phyloP scores from a whole-genome alignment of 306 rosid genomes.

The Senna siamea region DNA sequence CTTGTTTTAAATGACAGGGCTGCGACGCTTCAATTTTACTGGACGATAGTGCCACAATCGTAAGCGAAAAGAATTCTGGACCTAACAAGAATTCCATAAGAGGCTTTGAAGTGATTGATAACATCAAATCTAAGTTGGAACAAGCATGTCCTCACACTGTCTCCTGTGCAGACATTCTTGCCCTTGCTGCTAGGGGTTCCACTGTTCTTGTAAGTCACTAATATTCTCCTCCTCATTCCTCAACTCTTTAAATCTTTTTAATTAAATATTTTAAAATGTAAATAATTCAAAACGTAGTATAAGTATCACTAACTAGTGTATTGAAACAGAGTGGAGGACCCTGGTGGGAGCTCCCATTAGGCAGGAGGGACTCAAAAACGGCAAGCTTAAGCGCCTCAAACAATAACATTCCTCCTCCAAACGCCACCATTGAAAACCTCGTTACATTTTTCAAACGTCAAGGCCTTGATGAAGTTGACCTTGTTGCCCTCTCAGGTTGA shows the following conservation, averaged over 20 bases:
- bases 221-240: too few relatives aligned
- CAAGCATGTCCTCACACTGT: slow-evolving; percentile 73
- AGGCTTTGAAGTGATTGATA: slow-evolving; percentile 81
- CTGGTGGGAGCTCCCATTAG: slow-evolving; percentile 79
- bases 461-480: slow-evolving; percentile 81
- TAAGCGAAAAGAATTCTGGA: slow-evolving; percentile 65
- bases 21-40: slow-evolving; percentile 80
- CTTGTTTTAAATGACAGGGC: too few relatives aligned
- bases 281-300: too few relatives aligned
- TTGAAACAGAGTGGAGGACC: slow-evolving; percentile 98
- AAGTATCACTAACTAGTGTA: too few relatives aligned
- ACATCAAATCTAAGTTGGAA: slow-evolving; percentile 76
- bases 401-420: slow-evolving; percentile 77
- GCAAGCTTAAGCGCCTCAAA: slow-evolving; percentile 71
- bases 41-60: slow-evolving; percentile 57
- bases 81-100: slow-evolving; percentile 79
- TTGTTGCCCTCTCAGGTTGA: slow-evolving; percentile 79
- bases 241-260: too few relatives aligned
- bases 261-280: too few relatives aligned
- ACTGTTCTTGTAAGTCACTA: slow-evolving; percentile 65
- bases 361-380: slow-evolving; percentile 76
- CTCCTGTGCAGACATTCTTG: slow-evolving; percentile 86
- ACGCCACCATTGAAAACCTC: slow-evolving; percentile 63
- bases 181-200: slow-evolving; percentile 84
- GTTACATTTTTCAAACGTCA: slow-evolving; percentile 66